Evolutionary conservation across 345 rosid genomes (phyloP), one percentile per base, ranked within the genome.

Genomic region (Eucalyptus victrix): DNA sequence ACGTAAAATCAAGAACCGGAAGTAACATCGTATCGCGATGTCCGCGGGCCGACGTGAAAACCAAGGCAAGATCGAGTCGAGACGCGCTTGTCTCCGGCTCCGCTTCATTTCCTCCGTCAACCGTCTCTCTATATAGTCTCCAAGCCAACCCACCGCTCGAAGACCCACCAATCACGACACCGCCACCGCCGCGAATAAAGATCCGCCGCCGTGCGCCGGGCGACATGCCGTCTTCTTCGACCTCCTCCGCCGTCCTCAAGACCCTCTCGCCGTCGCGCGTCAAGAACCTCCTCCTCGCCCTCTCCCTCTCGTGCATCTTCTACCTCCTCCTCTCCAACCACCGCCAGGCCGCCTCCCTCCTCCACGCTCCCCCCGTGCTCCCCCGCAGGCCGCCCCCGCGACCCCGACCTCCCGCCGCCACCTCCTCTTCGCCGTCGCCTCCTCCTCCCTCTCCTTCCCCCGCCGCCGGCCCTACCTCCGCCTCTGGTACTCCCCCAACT

Each of bases 361-460:
- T 58, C 76, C 87, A 87, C 4, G 89, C 42, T 80, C 53, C 89
- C 87, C 49, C 87, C 54, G 49, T 54, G 28, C 18, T 54, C 51
- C 30, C 92, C 50, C 92, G 87, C 83, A 89, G 91, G 3, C 94
- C 90, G 37, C 90, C 89, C 28, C 90, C 28, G 47, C 90, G 16
- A 47, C 88, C 18, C 80, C 92, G 45, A 11, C 90, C 69, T 11
- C 88, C 17, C 94, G 94, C 67, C 93, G 94, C 90, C 96, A 94
- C 90, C 93, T 98, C 85, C 91, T 97, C 90, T 97, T 95, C 94
- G 92, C 97, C 44, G 93, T 98, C 76, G 98, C 98, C 42, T 94
- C 97, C 34, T 96, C 98, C 45, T 91, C 93, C 90, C 89, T 89
- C 42, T 96, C 98, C 76, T 94, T 93, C 90, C 87, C 91, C 92